These are phyloP conservation scores for Fusarium cyanostomum DNA, from an alignment of 2,329 filamentous ascomycete genomes.

Conservation along the genomic window DNA sequence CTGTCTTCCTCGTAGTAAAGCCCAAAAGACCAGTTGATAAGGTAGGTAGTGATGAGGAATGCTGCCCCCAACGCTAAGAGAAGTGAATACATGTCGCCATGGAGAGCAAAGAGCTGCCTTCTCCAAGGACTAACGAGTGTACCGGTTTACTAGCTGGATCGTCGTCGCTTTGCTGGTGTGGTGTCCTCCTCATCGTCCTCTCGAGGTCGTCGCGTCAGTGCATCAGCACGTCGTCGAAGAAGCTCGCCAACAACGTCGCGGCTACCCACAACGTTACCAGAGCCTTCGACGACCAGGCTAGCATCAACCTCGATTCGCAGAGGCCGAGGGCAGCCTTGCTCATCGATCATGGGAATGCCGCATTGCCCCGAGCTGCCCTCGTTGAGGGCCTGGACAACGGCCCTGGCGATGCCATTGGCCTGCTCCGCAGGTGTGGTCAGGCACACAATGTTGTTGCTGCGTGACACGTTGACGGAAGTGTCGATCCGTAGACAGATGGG, in stretches of 20 bases:
- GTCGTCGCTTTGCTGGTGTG: conserved; percentile 37
- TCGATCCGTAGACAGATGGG: conserved; percentile 60
- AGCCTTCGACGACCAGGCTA: conserved; percentile 56
- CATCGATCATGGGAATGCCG: conserved; percentile 58
- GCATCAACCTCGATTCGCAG: conserved; percentile 57
- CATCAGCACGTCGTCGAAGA: conserved; percentile 33
- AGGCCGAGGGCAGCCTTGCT: conserved; percentile 54
- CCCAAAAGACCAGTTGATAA: not conserved
- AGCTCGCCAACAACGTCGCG: conserved; percentile 44
- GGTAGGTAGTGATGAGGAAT: not conserved
- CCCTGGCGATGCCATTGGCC: conserved; percentile 55
- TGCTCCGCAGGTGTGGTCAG: conserved; percentile 52
- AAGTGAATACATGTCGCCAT: not conserved
- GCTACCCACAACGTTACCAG: conserved; percentile 56
- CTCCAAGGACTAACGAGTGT: not conserved
- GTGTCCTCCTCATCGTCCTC: conserved; percentile 27
- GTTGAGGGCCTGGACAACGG: conserved; percentile 57
- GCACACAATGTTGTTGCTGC: conserved; percentile 60
- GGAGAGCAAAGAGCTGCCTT: not conserved
- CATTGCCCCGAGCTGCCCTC: conserved; percentile 52
- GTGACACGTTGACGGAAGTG: conserved; percentile 56
- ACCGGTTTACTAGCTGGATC: conserved; percentile 26
- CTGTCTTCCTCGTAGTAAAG: not conserved
- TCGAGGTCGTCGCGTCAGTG: conserved; percentile 29
- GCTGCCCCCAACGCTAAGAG: not conserved